Base-by-base conservation (phyloP, 306 rosid genomes). In the Trifolium pratense region DNA sequence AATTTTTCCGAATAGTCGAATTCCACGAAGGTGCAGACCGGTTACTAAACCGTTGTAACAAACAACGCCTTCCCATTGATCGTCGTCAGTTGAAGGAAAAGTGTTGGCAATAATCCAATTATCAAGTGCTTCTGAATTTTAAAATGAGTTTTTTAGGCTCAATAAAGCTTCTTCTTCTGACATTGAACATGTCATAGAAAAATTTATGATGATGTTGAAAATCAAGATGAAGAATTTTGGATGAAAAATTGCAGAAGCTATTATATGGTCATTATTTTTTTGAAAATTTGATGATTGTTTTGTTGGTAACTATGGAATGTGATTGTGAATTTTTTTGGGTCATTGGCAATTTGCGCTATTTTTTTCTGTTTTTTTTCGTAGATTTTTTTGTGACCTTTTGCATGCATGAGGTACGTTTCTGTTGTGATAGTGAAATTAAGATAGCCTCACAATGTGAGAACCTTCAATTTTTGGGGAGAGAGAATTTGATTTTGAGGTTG, bases 161-260 rank as follows among this genome's bases (percentile, higher is more conserved):
- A 91, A 34, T 80, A 91, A 71, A 1, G 97, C 91, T 60, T 91
- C 90, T 1, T 83, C 49, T 40, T 91, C 93, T 20, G 84, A 40
- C 59, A 84, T 14, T 1, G 93, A 82, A 84, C 20, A 32, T n/a
- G 75, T 26, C 34, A 52, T 43, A 0, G 81, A 68, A 49, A 67
- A 64, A 3, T 62, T 21, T 25, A 63, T 13, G 52, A 71, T 14
- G n/a, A 63, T 13, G 40, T 67, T 14, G 21, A 79, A 32, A 15
- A 81, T 20, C 64, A 39, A 7, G 31, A 29, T 10, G 55, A 43
- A 71, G 53, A 85, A 67, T 62, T 61, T 26, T 46, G 71, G 82
- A 60, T 74, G 74, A 46, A 77, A 74, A n/a, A 68, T 74, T 53
- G 66, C 74, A 66, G 62, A 63, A 76, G 83, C 75, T 36, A 81